These are phyloP conservation scores for Dothideomycetidae sp. DNA, from an alignment of 2,329 filamentous ascomycete species.

Conservation along the genomic window DNA sequence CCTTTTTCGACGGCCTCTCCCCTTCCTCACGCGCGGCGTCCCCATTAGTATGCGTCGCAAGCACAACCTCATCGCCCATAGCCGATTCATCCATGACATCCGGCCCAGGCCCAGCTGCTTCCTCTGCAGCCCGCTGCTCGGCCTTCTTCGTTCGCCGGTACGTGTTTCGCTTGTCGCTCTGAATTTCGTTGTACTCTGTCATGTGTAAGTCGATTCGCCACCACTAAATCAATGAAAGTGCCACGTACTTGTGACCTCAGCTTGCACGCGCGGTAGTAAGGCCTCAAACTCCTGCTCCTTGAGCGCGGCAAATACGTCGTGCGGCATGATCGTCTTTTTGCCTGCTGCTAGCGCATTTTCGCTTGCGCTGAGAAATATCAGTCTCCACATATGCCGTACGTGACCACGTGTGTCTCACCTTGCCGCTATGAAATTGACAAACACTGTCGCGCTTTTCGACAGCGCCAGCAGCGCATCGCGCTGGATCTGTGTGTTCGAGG, in stretches of 20 bases:
- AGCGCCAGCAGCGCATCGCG: constrained; percentile 67
- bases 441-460: constrained; percentile 69
- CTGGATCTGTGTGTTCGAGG: constrained; percentile 69
- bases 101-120: constrained; percentile 7
- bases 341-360: constrained; percentile 51
- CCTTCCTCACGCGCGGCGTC: constrained; percentile 28
- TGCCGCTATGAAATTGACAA: constrained; percentile 64
- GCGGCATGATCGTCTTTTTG: constrained; percentile 65
- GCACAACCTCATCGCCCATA: constrained; percentile 12
- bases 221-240: neutral
- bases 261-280: constrained; percentile 59
- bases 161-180: constrained; percentile 59
- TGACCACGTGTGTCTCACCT: constrained; percentile 41
- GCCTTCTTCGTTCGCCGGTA: constrained; percentile 57
- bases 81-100: constrained; percentile 14
- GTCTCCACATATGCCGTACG: neutral
- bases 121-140: constrained; percentile 35
- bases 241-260: constrained; percentile 57
- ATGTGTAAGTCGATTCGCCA: neutral
- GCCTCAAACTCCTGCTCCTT: constrained; percentile 60
- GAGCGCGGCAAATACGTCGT: constrained; percentile 62
- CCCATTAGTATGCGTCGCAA: constrained; percentile 22
- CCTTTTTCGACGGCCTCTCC: constrained; percentile 37
- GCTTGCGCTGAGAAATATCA: constrained; percentile 47
- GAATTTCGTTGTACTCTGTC: constrained; percentile 56